phyloP scores from a whole-genome alignment of 305 asterid genomes.

The Fraxinus velutina region DNA sequence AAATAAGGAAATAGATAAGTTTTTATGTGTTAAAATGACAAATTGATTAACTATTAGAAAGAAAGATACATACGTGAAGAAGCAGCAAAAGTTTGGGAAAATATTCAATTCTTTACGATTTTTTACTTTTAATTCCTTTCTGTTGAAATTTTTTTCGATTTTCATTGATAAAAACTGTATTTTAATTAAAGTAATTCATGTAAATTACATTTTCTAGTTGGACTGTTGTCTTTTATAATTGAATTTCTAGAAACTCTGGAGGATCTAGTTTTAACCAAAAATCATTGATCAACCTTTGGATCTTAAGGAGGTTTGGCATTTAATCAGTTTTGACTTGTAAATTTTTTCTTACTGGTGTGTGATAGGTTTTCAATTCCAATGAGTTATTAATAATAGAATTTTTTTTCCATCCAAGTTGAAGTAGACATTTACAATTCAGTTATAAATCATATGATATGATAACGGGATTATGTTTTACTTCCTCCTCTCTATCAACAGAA shows the following conservation, averaged over 20 bases:
- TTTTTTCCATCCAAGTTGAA: background rate
- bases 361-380: background rate
- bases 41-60: background rate
- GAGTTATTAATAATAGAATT: background rate
- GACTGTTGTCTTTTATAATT: background rate
- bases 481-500: conserved; percentile 49
- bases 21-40: background rate
- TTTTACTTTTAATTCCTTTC: background rate
- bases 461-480: conserved; percentile 13
- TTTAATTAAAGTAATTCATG: background rate
- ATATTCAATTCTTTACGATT: background rate
- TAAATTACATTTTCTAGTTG: background rate
- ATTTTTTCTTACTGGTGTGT: background rate
- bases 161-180: background rate
- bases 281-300: conserved; percentile 5
- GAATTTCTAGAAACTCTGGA: background rate
- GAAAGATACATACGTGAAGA: background rate
- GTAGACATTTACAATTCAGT: background rate
- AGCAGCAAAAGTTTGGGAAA: background rate
- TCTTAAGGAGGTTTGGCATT: conserved; percentile 1
- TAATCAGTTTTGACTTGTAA: background rate
- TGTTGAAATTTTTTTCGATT: background rate
- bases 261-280: background rate
- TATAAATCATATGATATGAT: background rate
- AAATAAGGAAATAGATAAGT: background rate